Base-by-base conservation (phyloP, 345 rosid species). In the Hibiscus syriacus region DNA sequence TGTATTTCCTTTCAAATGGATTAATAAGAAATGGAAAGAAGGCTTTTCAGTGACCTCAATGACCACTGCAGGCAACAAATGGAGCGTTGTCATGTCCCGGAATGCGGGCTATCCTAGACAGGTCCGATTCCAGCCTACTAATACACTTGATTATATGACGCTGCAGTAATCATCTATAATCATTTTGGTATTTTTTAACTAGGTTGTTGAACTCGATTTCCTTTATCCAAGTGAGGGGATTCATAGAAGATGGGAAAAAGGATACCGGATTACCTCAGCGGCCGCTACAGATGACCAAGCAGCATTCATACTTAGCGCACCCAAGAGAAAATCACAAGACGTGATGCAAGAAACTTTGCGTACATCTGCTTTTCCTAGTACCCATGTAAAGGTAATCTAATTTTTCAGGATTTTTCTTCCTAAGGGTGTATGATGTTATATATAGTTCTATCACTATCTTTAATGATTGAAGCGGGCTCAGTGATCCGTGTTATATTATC, bases 161-260 rank as follows among this genome's bases (percentile, higher is more conserved):
- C 10, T 48, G 50, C 52, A 48, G 23, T 6, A n/a, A 30, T 19
- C 16, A 48, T 63, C 61, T 36, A 67, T 46, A 48, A 16, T 14
- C 27, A 46, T 58, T 16, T 16, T 34, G 14, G 25, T 66, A 20
- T 25, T 49, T 17, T 3, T 34, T 45, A 9, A 2, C 36, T 55
- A 25, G 98, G 97, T 92, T 0, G 94, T 89, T 53, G 98, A 93
- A 78, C 90, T 93, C 20, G 98, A 93, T 80, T 90, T 93, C 74
- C 88, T 93, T 52, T 93, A 93, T 66, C 98, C 98, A 11, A 93
- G 98, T 1, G 98, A 93, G 72, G 97, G 98, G 22, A 86, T 93
- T 69, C 98, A 93, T 68, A 79, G 90, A 43, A 80, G 97, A 46
- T 93, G 98, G 97, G 94, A 90, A 49, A 55, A 55, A 32, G 97